Conservation (phyloP, 495 filamentous ascomycete genomes). For the Podospora anserina region DNA sequence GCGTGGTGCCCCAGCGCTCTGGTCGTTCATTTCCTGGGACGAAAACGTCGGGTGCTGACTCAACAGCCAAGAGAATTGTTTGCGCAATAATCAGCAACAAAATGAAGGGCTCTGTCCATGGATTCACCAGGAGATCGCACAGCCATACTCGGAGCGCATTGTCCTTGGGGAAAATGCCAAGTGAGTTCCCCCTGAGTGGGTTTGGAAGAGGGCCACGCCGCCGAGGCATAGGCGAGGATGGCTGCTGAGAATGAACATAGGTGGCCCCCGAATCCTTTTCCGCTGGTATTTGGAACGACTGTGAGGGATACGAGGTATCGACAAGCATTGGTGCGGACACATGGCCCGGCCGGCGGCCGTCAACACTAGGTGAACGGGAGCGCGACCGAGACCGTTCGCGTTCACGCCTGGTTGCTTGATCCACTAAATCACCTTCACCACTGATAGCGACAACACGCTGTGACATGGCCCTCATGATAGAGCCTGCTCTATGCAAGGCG, state of each 20-base stretch:
- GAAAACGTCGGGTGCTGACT: constrained; percentile 68
- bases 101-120: constrained; percentile 82
- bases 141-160: constrained; percentile 69
- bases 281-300: constrained; percentile 42
- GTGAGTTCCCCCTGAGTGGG: constrained; percentile 80
- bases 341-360: constrained; percentile 36
- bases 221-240: constrained; percentile 26
- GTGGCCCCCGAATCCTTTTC: constrained; percentile 46
- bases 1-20: constrained; percentile 59
- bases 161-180: constrained; percentile 78
- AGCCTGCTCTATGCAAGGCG: constrained; percentile 73
- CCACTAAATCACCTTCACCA: constrained; percentile 73
- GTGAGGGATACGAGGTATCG: constrained; percentile 48
- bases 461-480: constrained; percentile 94
- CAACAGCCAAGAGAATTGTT: constrained; percentile 78
- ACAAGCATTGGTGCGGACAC: constrained; percentile 51
- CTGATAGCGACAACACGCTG: constrained; percentile 97
- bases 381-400: constrained; percentile 54
- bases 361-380: constrained; percentile 48
- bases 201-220: constrained; percentile 59
- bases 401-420: constrained; percentile 68
- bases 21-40: constrained; percentile 46
- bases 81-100: constrained; percentile 85
- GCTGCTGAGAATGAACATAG: constrained; percentile 29
- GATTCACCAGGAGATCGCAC: constrained; percentile 85